Evolutionary conservation across 2,329 filamentous ascomycete genomes (phyloP).

Genomic region (Colletotrichum neosansevieriae): DNA sequence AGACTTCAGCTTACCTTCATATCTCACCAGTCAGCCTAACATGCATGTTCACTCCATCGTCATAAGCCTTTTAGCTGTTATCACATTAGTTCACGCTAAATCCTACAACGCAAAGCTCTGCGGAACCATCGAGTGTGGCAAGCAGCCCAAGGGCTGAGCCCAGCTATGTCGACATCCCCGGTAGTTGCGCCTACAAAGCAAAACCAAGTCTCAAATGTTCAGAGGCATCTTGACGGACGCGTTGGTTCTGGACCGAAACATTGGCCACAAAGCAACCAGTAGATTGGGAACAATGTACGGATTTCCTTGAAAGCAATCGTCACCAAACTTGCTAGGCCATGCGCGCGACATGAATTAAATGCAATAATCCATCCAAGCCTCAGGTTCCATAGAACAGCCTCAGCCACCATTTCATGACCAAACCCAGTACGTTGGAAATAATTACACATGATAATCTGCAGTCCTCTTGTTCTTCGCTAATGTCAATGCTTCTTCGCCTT

Average conservation of each 20-base stretch:
- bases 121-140: neutral
- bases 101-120: neutral
- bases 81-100: neutral
- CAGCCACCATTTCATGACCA: neutral
- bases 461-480: no score
- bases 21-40: no score
- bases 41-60: no score
- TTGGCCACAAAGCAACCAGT: no score
- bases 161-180: neutral
- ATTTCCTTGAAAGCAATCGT: no score
- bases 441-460: neutral
- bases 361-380: neutral
- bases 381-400: no score
- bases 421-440: neutral
- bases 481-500: conserved; percentile 20
- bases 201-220: no score
- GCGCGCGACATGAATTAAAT: neutral
- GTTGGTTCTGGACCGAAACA: no score
- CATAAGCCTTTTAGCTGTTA: neutral
- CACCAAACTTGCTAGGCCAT: no score
- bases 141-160: neutral
- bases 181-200: neutral
- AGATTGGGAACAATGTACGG: no score
- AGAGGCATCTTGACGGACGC: no score
- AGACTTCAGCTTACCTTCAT: no score